Base-by-base conservation (phyloP, 2,329 filamentous ascomycete species). In the Exophiala dermatitidis region DNA sequence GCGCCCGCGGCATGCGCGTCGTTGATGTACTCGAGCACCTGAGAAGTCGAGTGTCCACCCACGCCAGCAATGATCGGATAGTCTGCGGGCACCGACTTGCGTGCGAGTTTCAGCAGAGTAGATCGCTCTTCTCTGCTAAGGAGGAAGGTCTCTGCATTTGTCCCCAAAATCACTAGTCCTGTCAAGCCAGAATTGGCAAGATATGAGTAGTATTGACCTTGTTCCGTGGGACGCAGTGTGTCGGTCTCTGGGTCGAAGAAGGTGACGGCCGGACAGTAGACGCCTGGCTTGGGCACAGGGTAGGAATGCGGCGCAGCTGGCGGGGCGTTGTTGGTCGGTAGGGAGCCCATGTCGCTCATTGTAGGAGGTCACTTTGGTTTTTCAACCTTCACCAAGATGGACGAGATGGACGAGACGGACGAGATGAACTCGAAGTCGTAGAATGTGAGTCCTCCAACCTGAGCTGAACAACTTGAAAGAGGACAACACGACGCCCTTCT, bases 11-110 rank as follows among this genome's bases (percentile, higher is more conserved):
- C 73, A n/a, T 72, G 70, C 1, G 83, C 83, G 62, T 85, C 82
- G 30, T 65, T 62, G 49, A 82, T 74, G 56, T 77, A 77, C 64
- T 83, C 77, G 1, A 83, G 72, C 3, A 79, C 78, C 67, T 85
- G 82, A 59, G 75, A 75, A 1, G 80, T 84, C 8, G 80, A 83
- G 66, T 85, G 82, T 0, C 77, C 81, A 26, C 80, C 76, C 4
- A 81, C 78, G 34, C 83, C 83, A 2, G 79, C 80, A 72, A 83
- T 82, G 64, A 84, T 72, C 29, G 79, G 80, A 62, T 72, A 81
- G n/a, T 68, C 67, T 1, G 74, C 70, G 3, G 53, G 53, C 10
- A 78, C 74, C 19, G 77, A 75, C 32, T 64, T 57, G 32, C 80
- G 72, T 48, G 82, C 83, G 7, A 77, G 71, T 31, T 70, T 64